Conservation (phyloP, 78 protist species). For the Dictyostelium firmibasis region DNA sequence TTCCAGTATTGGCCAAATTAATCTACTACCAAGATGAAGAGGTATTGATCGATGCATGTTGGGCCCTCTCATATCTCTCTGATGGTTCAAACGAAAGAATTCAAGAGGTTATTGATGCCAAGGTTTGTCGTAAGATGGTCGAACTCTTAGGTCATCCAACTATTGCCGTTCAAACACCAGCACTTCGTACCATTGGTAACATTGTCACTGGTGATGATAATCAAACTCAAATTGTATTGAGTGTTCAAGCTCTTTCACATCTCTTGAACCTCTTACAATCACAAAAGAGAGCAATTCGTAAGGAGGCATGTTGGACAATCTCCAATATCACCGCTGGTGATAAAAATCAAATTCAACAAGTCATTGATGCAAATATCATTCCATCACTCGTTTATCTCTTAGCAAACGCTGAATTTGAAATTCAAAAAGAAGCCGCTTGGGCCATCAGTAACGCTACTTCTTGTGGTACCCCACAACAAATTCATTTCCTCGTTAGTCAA, state of each 20-base stretch:
- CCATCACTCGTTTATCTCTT: conserved; percentile 86
- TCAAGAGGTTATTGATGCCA: conserved; percentile 89
- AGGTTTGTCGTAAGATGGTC: conserved; percentile 88
- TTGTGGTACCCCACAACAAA: conserved; percentile 93
- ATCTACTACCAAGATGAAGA: conserved; percentile 90
- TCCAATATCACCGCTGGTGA: conserved; percentile 98
- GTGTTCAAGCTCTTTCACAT: conserved; percentile 80
- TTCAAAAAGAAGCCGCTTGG: conserved; percentile 98
- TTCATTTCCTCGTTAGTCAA: conserved; percentile 72
- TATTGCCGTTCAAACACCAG: conserved; percentile 94
- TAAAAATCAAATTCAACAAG: conserved; percentile 93
- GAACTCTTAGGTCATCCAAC: conserved; percentile 84
- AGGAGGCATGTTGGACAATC: conserved; percentile 99
- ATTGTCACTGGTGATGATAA: conserved; percentile 97
- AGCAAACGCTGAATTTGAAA: conserved; percentile 83
- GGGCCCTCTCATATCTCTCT: conserved; percentile 97
- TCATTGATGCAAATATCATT: conserved; percentile 90
- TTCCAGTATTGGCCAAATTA: conserved; percentile 79
- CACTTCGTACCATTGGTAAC: conserved; percentile 97
- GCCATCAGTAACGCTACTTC: conserved; percentile 96
- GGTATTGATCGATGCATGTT: conserved; percentile 96
- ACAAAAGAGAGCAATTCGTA: conserved; percentile 85
- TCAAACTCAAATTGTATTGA: conserved; percentile 97
- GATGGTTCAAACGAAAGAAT: conserved; percentile 96
- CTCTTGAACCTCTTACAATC: conserved; percentile 44